Base-by-base conservation (phyloP, 106 monocot genomes). In the Dioscorea dumetorum region DNA sequence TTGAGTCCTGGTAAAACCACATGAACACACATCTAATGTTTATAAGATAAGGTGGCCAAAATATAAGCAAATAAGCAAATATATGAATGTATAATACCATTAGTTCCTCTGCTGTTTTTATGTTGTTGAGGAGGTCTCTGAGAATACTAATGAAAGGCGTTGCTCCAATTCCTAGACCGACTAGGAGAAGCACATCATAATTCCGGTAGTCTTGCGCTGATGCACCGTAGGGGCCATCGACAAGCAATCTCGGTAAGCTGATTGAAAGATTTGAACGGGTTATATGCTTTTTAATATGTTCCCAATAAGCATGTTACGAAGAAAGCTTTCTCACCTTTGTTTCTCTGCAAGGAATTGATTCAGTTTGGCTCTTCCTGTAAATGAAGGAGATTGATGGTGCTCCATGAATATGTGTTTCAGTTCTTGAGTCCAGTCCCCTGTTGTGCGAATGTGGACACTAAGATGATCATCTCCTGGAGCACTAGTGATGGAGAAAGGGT, bases 221-320 rank as follows among this genome's bases (percentile, higher is more conserved):
- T n/a, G 94, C 90, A 24, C 94, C 94, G 54, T 94, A 94, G 41
- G 94, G 94, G 14, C 90, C 94, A 69, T 94, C 94, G 13, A 94
- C 78, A 18, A 90, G 79, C 63, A 94, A 80, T 76, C 73, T 90
- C 16, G 90, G 90, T 50, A 87, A 73, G 31, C 90, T 90, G 76
- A 18, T 73, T 32, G 0, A 53, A n/a, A 53, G 12, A 33, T 51
- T 72, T 32, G 24, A 64, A 58, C 8, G 2, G 23, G 22, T 59
- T 59, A 20, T 21, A 59, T 12, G 3, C 0, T 59, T 22, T 20
- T 19, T 59, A n/a, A n/a, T 11, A 59, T 28, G 28, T 28, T 28
- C 2, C 22, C 22, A 24, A 5, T 22, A 4, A 59, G 59, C 54
- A 54, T 18, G 9, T 18, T 54, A 54, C 18, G 18, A 54, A 54